phyloP scores from a whole-genome alignment of 371 early-diverging fungal genomes.

The Homolaphlyctis polyrhiza region DNA sequence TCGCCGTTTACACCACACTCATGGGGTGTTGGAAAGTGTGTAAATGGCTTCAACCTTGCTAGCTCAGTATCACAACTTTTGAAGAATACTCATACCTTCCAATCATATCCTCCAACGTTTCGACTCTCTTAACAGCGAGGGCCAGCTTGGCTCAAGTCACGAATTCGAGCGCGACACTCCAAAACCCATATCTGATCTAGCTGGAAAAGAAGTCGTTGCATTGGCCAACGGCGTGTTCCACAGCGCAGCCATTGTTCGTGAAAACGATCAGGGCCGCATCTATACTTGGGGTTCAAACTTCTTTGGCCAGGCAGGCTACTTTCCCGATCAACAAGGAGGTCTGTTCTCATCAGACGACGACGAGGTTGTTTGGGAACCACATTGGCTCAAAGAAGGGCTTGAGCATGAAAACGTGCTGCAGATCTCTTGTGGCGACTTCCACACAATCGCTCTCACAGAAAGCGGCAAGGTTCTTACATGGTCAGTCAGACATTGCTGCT shows the following conservation, averaged over 20 bases:
- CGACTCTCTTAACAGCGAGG: not conserved
- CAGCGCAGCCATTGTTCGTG: conserved; percentile 7
- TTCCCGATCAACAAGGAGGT: conserved; percentile 12
- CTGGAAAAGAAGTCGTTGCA: not conserved
- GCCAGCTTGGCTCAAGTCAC: not conserved
- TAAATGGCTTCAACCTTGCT: no score
- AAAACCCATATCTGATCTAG: not conserved
- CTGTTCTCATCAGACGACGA: conserved; percentile 14
- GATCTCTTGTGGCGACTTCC: conserved; percentile 23
- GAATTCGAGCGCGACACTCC: not conserved
- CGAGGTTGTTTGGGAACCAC: conserved; percentile 14
- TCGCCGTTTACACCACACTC: no score
- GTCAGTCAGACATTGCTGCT: no score
- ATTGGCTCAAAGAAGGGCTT: conserved; percentile 3
- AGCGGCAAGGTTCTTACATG: conserved; percentile 23
- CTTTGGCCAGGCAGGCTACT: conserved; percentile 25
- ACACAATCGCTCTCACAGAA: conserved; percentile 14
- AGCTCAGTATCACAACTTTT: no score
- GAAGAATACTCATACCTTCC: no score
- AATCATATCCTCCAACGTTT: no score
- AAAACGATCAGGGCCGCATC: conserved; percentile 5
- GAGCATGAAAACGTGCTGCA: conserved; percentile 9
- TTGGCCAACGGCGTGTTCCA: conserved; percentile 15
- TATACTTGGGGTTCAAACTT: conserved; percentile 32
- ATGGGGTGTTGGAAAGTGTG: not conserved